phyloP scores from a whole-genome alignment of 2,329 filamentous ascomycete species.

The Allantophomopsis lycopodina region DNA sequence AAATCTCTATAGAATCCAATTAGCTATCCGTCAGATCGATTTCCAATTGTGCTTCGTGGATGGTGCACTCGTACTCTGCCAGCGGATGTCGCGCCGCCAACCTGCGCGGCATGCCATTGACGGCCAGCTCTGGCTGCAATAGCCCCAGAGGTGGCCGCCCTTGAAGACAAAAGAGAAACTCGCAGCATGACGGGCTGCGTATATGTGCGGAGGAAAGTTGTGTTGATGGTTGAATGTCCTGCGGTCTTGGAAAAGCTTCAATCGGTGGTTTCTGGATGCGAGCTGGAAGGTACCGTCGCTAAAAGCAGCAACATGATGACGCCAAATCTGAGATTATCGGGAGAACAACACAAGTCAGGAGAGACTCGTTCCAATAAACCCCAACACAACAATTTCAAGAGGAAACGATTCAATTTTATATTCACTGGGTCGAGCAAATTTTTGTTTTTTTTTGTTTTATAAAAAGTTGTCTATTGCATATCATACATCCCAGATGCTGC shows the following conservation, averaged over 20 bases:
- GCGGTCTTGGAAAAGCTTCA: neutral
- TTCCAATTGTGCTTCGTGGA: neutral
- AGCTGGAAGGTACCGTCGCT: conserved; percentile 3
- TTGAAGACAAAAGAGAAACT: conserved; percentile 52
- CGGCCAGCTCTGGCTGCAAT: conserved; percentile 35
- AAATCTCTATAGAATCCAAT: neutral
- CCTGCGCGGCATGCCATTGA: conserved; percentile 40
- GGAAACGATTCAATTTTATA: too few species aligned
- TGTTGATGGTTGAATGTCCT: conserved; percentile 7
- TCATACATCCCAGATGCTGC: conserved; percentile 18
- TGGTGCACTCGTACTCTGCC: conserved; percentile 20
- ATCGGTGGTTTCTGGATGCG: conserved; percentile 1
- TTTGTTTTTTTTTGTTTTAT: too few species aligned
- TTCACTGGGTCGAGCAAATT: neutral
- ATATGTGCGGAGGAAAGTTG: conserved; percentile 18
- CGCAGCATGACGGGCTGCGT: conserved; percentile 50
- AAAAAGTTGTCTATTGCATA: conserved; percentile 19
- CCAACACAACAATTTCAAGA: too few species aligned
- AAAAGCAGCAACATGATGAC: neutral
- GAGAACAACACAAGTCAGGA: too few species aligned
- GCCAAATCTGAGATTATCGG: too few species aligned
- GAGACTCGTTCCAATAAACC: too few species aligned
- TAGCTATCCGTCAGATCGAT: conserved; percentile 4
- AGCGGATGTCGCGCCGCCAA: conserved; percentile 19
- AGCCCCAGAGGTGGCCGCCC: conserved; percentile 41